A percentile compares a stretch with the other conserved stretches of the same genome.
Evolutionary conservation across 2,329 filamentous ascomycete genomes (phyloP).

Genomic region (Escovopsis sp.): DNA sequence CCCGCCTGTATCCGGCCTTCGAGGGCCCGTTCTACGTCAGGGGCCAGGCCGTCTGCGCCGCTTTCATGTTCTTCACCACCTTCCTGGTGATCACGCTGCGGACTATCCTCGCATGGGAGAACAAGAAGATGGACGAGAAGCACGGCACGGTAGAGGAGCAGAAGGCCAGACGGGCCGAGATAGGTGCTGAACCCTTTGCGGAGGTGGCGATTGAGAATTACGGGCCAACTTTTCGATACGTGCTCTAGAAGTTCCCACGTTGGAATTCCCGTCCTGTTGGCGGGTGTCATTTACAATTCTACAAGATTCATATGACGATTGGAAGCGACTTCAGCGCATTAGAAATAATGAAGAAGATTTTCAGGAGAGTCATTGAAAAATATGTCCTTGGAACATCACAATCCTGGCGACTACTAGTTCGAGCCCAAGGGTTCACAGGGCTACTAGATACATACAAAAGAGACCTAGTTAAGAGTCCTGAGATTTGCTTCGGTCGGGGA

Average conservation of each 20-base stretch:
- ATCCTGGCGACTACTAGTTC: no score
- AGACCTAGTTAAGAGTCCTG: no score
- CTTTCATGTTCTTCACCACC: slow-evolving; percentile 10
- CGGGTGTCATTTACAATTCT: no score
- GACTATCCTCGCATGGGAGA: slow-evolving; percentile 7
- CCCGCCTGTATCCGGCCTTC: slow-evolving; percentile 39
- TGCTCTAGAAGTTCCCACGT: slow-evolving; percentile 4
- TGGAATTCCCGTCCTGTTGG: no score
- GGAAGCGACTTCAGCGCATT: no score
- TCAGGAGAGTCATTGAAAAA: no score
- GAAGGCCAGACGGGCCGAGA: background rate
- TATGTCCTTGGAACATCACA: no score
- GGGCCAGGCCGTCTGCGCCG: slow-evolving; percentile 9
- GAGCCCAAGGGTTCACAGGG: no score
- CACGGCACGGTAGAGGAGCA: slow-evolving; percentile 3
- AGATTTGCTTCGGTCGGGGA: no score
- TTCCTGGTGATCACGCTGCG: slow-evolving; percentile 7
- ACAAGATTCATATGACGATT: no score
- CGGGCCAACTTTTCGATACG: slow-evolving; percentile 10
- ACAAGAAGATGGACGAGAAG: slow-evolving; percentile 7
- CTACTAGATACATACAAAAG: no score
- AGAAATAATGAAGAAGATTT: no score
- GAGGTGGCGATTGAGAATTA: slow-evolving; percentile 9
- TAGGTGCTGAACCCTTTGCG: slow-evolving; percentile 1
- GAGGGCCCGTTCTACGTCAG: slow-evolving; percentile 39